phyloP scores from a whole-genome alignment of 2,329 filamentous ascomycete genomes.

The Chaetomiaceae sp. region DNA sequence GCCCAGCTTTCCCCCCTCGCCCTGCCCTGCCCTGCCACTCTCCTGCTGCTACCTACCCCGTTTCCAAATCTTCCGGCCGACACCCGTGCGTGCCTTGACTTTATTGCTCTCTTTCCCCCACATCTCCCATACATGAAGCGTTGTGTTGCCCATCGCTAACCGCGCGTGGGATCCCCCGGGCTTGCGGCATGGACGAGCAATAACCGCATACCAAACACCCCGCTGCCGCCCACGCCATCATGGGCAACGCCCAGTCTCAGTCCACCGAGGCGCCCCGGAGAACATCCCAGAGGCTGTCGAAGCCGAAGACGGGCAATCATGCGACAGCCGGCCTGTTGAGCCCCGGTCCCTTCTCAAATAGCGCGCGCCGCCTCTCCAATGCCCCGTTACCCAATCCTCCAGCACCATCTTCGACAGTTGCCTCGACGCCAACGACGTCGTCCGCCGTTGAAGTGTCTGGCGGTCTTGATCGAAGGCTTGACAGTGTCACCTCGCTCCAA shows the following conservation, averaged over 20 bases:
- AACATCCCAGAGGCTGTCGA: conserved; percentile 48
- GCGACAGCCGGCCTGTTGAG: conserved; percentile 41
- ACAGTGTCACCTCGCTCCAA: conserved; percentile 20
- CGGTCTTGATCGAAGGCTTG: conserved; percentile 15
- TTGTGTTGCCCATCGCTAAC: conserved; percentile 28
- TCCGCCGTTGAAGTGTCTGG: conserved; percentile 13
- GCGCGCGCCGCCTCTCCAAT: conserved; percentile 29
- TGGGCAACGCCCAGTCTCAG: conserved; percentile 49
- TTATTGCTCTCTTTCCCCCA: conserved; percentile 20
- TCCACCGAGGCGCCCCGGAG: conserved; percentile 41
- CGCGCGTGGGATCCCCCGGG: conserved; percentile 24
- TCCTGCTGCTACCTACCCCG: neutral
- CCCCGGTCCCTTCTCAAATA: conserved; percentile 34
- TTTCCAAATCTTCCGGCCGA: conserved; percentile 13
- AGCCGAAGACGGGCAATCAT: conserved; percentile 43
- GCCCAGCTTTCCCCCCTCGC: neutral
- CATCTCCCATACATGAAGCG: conserved; percentile 30
- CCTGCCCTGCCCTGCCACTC: neutral
- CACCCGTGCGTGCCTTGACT: conserved; percentile 22
- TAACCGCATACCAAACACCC: conserved; percentile 36
- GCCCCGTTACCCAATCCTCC: conserved; percentile 24
- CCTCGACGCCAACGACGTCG: conserved; percentile 17
- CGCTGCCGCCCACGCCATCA: conserved; percentile 32
- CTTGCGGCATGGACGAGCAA: conserved; percentile 39
- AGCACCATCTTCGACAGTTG: conserved; percentile 14